Evolutionary conservation across 495 filamentous ascomycete genomes (phyloP).

Genomic region (Aspergillus egyptiacus): DNA sequence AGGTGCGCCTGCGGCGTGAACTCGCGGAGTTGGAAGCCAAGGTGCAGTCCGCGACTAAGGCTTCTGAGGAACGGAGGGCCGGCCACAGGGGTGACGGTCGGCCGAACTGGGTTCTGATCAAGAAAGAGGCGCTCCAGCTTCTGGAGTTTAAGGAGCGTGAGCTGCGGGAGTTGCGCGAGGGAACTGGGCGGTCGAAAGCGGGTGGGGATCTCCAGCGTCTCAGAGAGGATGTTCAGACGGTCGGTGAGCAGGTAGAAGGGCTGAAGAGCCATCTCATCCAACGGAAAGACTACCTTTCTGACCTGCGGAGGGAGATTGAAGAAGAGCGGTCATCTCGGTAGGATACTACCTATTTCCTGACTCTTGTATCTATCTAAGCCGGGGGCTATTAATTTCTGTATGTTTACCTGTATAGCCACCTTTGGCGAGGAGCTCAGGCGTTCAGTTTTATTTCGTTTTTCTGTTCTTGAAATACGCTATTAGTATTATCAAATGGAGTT

Average conservation of each 20-base stretch:
- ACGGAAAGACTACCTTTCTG: conserved; percentile 38
- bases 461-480: background rate
- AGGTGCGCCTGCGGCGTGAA: conserved; percentile 89
- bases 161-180: conserved; percentile 42
- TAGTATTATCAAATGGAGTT: background rate
- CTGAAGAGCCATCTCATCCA: conserved; percentile 44
- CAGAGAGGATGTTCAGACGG: conserved; percentile 42
- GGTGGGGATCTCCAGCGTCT: conserved; percentile 38
- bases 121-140: conserved; percentile 86
- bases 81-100: conserved; percentile 47
- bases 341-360: background rate
- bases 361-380: background rate
- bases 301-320: conserved; percentile 43
- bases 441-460: conserved; percentile 22
- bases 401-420: conserved; percentile 32
- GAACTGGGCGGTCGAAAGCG: conserved; percentile 39
- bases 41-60: conserved; percentile 67
- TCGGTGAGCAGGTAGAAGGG: conserved; percentile 50
- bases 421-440: conserved; percentile 34
- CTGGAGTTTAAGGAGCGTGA: conserved; percentile 53
- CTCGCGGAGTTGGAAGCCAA: conserved; percentile 80
- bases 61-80: conserved; percentile 47
- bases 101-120: conserved; percentile 66
- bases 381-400: conserved; percentile 17
- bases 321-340: conserved; percentile 40